Evolutionary conservation across 306 rosid genomes (phyloP), one percentile per base, ranked within the genome.

Genomic region (Ochetophila trinervis): DNA sequence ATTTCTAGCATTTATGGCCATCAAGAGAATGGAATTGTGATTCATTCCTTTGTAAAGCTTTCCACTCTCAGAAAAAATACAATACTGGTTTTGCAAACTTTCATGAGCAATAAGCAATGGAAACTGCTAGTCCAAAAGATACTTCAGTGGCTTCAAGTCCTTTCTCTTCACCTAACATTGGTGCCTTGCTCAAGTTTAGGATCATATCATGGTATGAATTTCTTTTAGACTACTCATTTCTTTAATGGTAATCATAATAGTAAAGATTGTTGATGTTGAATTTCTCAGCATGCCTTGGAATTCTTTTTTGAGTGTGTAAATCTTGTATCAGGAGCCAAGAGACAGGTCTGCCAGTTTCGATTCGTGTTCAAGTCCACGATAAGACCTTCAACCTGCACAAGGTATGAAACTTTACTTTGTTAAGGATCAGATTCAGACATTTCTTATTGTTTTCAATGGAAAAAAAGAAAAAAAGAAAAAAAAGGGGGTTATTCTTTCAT

Each of bases 161-260:
- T 69, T 88, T 76, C 80, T 78, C 90, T 78, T 88, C 95, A 0
- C 95, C 95, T 7, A 86, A 91, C 70, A 71, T 91, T 15, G 86
- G 82, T 5, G 97, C 83, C 72, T 73, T 88, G 82, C 96, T 88
- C 77, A 91, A 88, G 87, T 83, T 91, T 60, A 86, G 80, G 84
- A 85, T 85, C 70, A 83, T 88, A 70, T 86, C 96, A 64, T 91
- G 95, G 97, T 91, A 74, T 66, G 85, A 22, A 67, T 35, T 2
- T 49, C 18, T 24, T 16, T 45, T 9, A 6, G 2, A 4, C 35
- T 18, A 66, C 3, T 74, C 17, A 45, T 8, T 70, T 52, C 11
- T 19, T 40, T 16, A 1, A 8, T 52, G 44, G 58, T 34, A 61
- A 13, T 42, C 3, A 50, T 16, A 15, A 5, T 19, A 27, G 32